Percentiles rank a stretch among this genome's conserved stretches.
Conservation (phyloP, 1,284 basidiomycete species). For the Psilocybe mexicana region DNA sequence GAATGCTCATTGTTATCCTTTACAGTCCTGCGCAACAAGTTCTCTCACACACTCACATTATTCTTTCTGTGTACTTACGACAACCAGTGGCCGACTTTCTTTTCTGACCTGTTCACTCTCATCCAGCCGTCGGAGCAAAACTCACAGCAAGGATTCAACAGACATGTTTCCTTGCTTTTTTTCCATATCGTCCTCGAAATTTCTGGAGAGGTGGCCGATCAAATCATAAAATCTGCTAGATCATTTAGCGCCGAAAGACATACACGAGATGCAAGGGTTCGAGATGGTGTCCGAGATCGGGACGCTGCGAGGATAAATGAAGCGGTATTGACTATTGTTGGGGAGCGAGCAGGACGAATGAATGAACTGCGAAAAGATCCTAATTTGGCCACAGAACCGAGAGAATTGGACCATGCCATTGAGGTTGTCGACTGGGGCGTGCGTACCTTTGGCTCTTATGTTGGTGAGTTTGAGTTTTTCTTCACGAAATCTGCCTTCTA, state of each 20-base stretch:
- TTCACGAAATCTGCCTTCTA: background rate
- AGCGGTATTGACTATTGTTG: constrained; percentile 82
- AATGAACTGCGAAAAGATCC: constrained; percentile 52
- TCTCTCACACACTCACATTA: constrained; percentile 94
- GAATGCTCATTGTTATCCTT: constrained; percentile 2
- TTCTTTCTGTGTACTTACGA: constrained; percentile 92
- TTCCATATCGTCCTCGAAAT: constrained; percentile 90
- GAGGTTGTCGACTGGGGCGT: constrained; percentile 91
- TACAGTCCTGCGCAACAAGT: constrained; percentile 91
- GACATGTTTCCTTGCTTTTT: constrained; percentile 81
- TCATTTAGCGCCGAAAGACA: constrained; percentile 70
- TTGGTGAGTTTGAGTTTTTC: constrained; percentile 62
- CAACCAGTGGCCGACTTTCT: constrained; percentile 81
- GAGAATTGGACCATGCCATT: constrained; percentile 60
- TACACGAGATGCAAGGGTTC: constrained; percentile 77
- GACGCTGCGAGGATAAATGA: constrained; percentile 90
- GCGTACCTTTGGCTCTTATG: constrained; percentile 91
- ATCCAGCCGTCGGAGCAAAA: constrained; percentile 62
- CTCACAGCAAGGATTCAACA: constrained; percentile 65
- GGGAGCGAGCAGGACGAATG: constrained; percentile 71
- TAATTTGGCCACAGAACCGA: constrained; percentile 36
- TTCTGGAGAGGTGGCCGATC: constrained; percentile 90
- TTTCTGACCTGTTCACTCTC: constrained; percentile 76
- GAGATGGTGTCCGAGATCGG: constrained; percentile 88
- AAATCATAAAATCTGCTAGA: constrained; percentile 84